Conservation (phyloP, 1,284 basidiomycete genomes). For the Ganoderma lingzhi region DNA sequence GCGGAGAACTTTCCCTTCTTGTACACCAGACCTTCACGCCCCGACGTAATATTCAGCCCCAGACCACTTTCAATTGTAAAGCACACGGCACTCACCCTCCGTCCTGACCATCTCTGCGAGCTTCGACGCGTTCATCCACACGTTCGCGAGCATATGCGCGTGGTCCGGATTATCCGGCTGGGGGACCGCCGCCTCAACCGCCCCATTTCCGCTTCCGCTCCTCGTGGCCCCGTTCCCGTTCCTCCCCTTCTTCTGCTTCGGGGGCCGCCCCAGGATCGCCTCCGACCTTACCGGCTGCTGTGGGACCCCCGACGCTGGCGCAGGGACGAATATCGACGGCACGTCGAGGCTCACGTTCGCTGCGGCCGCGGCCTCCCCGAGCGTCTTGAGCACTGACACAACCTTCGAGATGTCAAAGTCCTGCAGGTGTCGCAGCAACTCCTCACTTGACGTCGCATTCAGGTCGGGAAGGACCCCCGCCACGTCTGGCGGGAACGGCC, state of each 20-base stretch:
- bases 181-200: constrained; percentile 21
- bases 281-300: constrained; percentile 55
- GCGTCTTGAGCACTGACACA: constrained; percentile 65
- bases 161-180: constrained; percentile 50
- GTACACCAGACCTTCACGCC: constrained; percentile 71
- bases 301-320: constrained; percentile 36
- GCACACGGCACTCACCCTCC: constrained; percentile 56
- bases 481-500: constrained; percentile 29
- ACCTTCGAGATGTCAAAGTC: constrained; percentile 76
- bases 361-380: constrained; percentile 63
- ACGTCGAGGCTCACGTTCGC: constrained; percentile 48
- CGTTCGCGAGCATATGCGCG: constrained; percentile 66
- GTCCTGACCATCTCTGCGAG: constrained; percentile 70
- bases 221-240: constrained; percentile 8
- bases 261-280: constrained; percentile 44
- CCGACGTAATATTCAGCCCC: constrained; percentile 21
- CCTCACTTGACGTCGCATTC: constrained; percentile 70
- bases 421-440: constrained; percentile 74
- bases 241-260: constrained; percentile 45
- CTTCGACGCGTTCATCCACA: constrained; percentile 76
- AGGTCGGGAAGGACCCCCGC: constrained; percentile 51
- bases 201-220: constrained; percentile 35
- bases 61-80: constrained; percentile 9
- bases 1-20: constrained; percentile 87
- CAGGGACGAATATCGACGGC: constrained; percentile 42